Base-by-base conservation (phyloP, 768 basidiomycete species). In the Rubroboletus pulcherrimus region DNA sequence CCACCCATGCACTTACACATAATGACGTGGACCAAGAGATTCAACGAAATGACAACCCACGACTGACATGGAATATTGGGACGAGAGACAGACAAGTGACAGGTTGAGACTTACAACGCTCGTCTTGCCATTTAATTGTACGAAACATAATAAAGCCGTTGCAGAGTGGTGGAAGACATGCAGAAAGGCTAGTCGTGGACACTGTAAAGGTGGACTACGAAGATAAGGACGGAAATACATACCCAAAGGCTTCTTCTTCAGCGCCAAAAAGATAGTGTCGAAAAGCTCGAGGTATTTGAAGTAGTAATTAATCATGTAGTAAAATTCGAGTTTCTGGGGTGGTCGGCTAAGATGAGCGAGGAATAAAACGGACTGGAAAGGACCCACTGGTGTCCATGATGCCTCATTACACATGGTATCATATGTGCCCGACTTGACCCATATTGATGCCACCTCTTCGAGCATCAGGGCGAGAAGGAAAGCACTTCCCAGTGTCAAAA, bases 101-200 rank as follows among this genome's bases (percentile, higher is more conserved):
- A 26, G 2, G 56, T 2, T 33, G 24, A 19, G 35, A 81, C 91
- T 65, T 73, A 95, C 94, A 50, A 98, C 87, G 64, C 89, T 94
- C 44, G 97, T 98, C 71, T 82, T 85, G 61, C 97, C 97, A 64
- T 97, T 88, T 62, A 99, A 80, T 75, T 99, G 96, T 51, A 87
- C 86, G 71, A 86, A 98, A 76, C 97, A 98, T 55, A 99, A 78
- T 58, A 98, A 74, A 56, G 96, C 96, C 55, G 97, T 98, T 17
- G 96, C 97, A 55, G 97, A 93, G 78, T 99, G 97, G 73, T 98
- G 97, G 80, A 97, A 98, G 60, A 99, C 96, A 73, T 98, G 97
- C 58, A 99, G 77, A 77, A 99, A 98, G 64, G 92, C 94, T 95
- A 63, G 40, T 41, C 2, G 29, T 6, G 19, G 24, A 58, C 9